Base-by-base conservation (phyloP, 495 filamentous ascomycete genomes). In the Annulohypoxylon moriforme region DNA sequence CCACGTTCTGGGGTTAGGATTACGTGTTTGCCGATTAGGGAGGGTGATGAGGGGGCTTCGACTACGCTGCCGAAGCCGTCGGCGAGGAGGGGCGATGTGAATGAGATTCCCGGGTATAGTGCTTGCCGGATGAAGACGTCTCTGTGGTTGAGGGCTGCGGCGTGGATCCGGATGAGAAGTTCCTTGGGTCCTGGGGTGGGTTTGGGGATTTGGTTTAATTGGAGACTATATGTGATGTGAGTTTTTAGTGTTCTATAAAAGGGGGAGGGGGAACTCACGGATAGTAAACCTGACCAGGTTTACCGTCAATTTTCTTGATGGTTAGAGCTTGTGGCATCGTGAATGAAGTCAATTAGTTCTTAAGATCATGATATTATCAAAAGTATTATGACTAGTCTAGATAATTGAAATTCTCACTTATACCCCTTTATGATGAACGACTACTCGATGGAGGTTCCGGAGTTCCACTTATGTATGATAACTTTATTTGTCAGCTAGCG, bases 101-200 rank as follows among this genome's bases (percentile, higher is more conserved):
- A 97, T 14, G 92, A 89, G 64, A 91, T 88, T 56, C 87, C 89
- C 0, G 94, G 94, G 84, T 98, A 98, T 42, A 97, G 88, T 74
- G 94, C 90, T 76, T 95, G 93, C 61, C 94, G 92, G 79, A 96
- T 90, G 85, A 97, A 97, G 73, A 94, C 86, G 79, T 97, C 94
- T 60, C 93, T 91, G 83, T 97, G 94, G 82, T 97, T 98, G 60
- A 97, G 89, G 14, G 94, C 89, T 8, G 90, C 91, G 46, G 93
- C 91, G 33, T 85, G 85, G 75, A 97, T 73, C 64, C 85, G 86
- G 64, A 98, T 74, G 33, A 93, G 83, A 64, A 96, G 79, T 70
- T 96, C 88, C 63, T 80, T 78, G 16, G 87, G 85, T 16, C 87
- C 84, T 4, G 92, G 90, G 38, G 82, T 80, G 29, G 89, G 90